Evolutionary conservation across 2,329 filamentous ascomycete species (phyloP), one percentile per base, ranked within the genome.

Genomic region (Aspergillaceae sp.): DNA sequence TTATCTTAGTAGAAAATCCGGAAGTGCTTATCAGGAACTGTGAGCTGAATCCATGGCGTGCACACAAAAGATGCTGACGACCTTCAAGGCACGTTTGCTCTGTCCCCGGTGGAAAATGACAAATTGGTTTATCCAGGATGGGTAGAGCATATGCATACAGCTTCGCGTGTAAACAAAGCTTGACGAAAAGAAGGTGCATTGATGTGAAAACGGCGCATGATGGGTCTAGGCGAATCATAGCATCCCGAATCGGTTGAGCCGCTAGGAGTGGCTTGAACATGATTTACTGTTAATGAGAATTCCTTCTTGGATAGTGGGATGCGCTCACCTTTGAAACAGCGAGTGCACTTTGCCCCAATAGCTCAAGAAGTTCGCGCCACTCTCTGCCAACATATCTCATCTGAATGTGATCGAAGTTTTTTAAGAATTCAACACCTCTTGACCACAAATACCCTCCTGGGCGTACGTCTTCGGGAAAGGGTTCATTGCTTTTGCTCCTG

Each of bases 361-460:
- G 44, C 28, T 68, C 62, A 27, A 69, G 45, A 11, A 69, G 52
- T 32, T 53, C 53, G 37, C 58, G 58, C 56, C 69, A 68, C 48
- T 71, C 66, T 9, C 53, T 48, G 4, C 70, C 68, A 45, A 58
- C 67, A 53, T 73, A 74, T 52, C 68, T 63, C 11, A 71, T 57
- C 51, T 75, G 72, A 27, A 68, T 51, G 1, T 61, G 56, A 48
- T 74, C 68, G 50, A 81, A 82, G 51, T 71, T 73, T 40, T 75
- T 70, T 43, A 82, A 65, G 33, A 80, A 78, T 10, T 65, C 54
- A 41, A 70, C 64, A 36, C 72, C 68, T 53, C 70, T 74, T 34
- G 62, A 65, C 76, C 77, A 81, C 47, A 80, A 48, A 5, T 59
- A 50, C 5, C 69, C 68, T 1, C 68, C 67, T 2, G 73, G 75